Conservation (phyloP, 2,329 filamentous ascomycete genomes). For the Neofusicoccum sp. region DNA sequence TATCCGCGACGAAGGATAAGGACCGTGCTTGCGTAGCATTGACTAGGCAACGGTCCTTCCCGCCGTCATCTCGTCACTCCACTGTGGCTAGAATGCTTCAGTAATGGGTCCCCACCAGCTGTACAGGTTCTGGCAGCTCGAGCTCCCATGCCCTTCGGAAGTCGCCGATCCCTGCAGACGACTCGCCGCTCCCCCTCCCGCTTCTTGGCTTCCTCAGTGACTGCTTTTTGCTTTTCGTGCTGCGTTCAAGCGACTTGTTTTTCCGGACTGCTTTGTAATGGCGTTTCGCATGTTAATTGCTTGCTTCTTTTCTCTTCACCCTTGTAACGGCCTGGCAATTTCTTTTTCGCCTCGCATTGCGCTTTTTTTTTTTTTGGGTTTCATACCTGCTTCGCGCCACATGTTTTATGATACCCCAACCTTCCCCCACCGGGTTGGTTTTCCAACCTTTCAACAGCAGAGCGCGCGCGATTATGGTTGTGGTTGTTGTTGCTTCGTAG, state of each 20-base stretch:
- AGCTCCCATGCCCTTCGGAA: background rate
- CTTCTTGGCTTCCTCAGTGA: background rate
- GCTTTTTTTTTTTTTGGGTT: background rate
- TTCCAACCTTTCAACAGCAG: background rate
- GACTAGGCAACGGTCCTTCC: constrained; percentile 16
- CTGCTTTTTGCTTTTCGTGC: constrained; percentile 3
- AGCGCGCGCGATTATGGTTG: background rate
- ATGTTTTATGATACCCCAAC: constrained; percentile 12
- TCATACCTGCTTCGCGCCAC: background rate
- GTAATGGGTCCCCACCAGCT: constrained; percentile 7
- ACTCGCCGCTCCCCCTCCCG: background rate
- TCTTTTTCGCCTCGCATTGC: background rate
- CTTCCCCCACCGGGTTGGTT: background rate
- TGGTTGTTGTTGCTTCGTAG: background rate
- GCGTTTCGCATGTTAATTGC: background rate
- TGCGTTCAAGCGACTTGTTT: constrained; percentile 18
- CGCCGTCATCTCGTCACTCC: background rate
- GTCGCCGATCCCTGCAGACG: background rate
- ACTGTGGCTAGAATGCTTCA: constrained; percentile 12
- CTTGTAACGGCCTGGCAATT: constrained; percentile 7
- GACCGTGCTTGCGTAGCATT: constrained; percentile 10
- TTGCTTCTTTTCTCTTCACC: background rate
- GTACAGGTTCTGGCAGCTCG: background rate
- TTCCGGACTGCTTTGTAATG: constrained; percentile 7
- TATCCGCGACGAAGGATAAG: constrained; percentile 1